A percentile compares a stretch with the other conserved stretches of the same genome.
phyloP scores from a whole-genome alignment of 208 protist genomes.

The Acanthamoeba triangularis region DNA sequence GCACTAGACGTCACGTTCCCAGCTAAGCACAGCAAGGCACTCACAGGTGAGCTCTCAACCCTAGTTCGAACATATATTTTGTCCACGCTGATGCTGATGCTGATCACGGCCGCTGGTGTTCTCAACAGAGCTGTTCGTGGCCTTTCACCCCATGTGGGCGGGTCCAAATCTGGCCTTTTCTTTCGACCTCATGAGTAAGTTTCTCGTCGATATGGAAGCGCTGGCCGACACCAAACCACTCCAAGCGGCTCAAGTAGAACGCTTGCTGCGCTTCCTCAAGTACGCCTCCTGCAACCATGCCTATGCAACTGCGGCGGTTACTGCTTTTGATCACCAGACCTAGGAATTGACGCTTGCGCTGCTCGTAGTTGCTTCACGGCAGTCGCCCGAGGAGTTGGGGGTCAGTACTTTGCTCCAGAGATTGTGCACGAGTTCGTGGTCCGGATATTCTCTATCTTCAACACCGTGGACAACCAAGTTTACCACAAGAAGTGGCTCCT shows the following conservation, averaged over 20 bases:
- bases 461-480: background rate
- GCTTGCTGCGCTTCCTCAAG: conserved; percentile 46
- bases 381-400: conserved; percentile 24
- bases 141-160: conserved; percentile 67
- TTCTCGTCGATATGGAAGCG: conserved; percentile 60
- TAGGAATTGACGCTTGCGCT: background rate
- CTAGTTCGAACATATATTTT: background rate
- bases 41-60: background rate
- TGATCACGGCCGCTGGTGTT: too few relatives aligned
- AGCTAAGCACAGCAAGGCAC: conserved; percentile 40
- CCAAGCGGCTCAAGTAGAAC: conserved; percentile 42
- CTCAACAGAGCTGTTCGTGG: conserved; percentile 25
- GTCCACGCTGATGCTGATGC: too few relatives aligned
- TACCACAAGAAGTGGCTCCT: conserved; percentile 63
- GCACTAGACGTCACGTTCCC: conserved; percentile 10
- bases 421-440: conserved; percentile 52
- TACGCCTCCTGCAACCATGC: background rate
- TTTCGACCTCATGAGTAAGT: conserved; percentile 63
- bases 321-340: background rate
- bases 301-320: too few relatives aligned
- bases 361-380: conserved; percentile 32
- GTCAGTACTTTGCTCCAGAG: conserved; percentile 38
- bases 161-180: conserved; percentile 44
- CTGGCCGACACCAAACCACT: background rate
- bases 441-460: conserved; percentile 7